These are phyloP conservation scores for Sugiyamaella xylanicola DNA, from an alignment of 1,139 yeast species.

Conservation along the genomic window DNA sequence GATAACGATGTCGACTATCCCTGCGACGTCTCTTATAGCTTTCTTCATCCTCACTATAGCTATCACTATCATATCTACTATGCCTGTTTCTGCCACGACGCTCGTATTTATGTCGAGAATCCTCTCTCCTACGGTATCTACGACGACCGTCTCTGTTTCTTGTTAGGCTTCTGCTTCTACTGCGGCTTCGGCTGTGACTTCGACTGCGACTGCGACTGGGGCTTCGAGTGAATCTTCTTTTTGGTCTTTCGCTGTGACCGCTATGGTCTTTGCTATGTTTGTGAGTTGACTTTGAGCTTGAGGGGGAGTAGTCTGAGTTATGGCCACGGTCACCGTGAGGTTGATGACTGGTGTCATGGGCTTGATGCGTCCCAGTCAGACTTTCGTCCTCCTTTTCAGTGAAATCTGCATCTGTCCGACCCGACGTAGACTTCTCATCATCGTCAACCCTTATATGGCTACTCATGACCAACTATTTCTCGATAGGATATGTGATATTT, in stretches of 20 bases:
- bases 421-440: too few relatives aligned
- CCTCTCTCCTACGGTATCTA: conserved; percentile 6
- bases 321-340: background rate
- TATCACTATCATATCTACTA: background rate
- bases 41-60: conserved; percentile 3
- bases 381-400: too few relatives aligned
- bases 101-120: background rate
- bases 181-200: conserved; percentile 13
- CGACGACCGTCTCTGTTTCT: conserved; percentile 11
- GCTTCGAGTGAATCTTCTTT: background rate
- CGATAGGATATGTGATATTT: too few relatives aligned
- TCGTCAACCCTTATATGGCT: too few relatives aligned
- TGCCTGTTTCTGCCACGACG: background rate
- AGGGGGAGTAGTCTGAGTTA: background rate
- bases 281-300: background rate
- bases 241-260: background rate
- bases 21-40: conserved; percentile 4
- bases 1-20: background rate
- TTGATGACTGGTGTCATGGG: too few relatives aligned
- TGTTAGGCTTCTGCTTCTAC: conserved; percentile 17
- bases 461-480: too few relatives aligned
- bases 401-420: too few relatives aligned
- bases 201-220: conserved; percentile 7
- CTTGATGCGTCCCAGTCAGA: too few relatives aligned
- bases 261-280: background rate